Conservation (phyloP, 1,284 basidiomycete species). For the Termitomyces sp. region DNA sequence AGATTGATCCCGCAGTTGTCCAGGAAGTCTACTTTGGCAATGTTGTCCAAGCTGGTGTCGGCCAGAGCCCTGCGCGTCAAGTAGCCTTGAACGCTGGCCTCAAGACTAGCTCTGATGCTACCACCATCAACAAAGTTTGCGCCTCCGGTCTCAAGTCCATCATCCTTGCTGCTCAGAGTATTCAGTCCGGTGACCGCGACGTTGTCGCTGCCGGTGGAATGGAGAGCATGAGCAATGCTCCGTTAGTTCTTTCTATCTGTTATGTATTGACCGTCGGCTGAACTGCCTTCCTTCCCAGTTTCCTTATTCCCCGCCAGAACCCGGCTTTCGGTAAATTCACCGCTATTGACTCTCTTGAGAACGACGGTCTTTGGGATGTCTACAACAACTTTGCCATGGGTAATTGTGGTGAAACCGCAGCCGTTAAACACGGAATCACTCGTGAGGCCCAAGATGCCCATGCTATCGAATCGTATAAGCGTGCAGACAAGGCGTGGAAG, state of each 20-base stretch:
- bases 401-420: conserved; percentile 89
- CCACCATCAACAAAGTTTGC: conserved; percentile 99
- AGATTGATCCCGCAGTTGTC: conserved; percentile 75
- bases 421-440: conserved; percentile 78
- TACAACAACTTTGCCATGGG: conserved; percentile 98
- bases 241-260: conserved; percentile 46
- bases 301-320: conserved; percentile 86
- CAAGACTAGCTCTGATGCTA: conserved; percentile 85
- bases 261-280: background rate
- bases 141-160: conserved; percentile 94
- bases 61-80: conserved; percentile 93
- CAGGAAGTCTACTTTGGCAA: conserved; percentile 98
- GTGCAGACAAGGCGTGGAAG: conserved; percentile 89
- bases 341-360: conserved; percentile 83
- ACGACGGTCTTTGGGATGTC: conserved; percentile 93
- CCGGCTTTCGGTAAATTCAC: conserved; percentile 89
- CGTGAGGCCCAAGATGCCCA: conserved; percentile 87
- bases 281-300: conserved; percentile 43
- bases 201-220: conserved; percentile 94
- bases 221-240: conserved; percentile 98
- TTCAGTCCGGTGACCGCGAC: conserved; percentile 80
- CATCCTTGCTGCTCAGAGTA: conserved; percentile 89
- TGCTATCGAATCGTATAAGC: conserved; percentile 92
- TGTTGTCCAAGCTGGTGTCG: conserved; percentile 93
- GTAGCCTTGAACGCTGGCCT: conserved; percentile 87